A percentile compares a stretch with the other conserved stretches of the same genome.
Conservation (phyloP, 495 filamentous ascomycete species). For the Opeltia flavorubescens region DNA sequence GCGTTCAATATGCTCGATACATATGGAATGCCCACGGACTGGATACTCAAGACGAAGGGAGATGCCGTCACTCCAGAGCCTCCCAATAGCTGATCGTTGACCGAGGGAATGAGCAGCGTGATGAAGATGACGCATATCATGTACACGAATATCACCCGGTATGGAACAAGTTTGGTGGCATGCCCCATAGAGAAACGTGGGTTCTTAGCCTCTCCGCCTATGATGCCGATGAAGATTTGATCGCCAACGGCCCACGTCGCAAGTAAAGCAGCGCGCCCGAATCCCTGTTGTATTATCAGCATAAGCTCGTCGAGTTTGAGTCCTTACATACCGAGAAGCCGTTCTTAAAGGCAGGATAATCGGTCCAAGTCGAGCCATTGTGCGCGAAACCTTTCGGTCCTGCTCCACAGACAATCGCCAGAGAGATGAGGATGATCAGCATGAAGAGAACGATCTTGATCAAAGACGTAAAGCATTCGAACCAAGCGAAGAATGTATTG, state of each 20-base stretch:
- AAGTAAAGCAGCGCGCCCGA: constrained; percentile 11
- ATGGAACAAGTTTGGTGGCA: constrained; percentile 18
- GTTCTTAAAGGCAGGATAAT: constrained; percentile 15
- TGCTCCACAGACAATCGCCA: constrained; percentile 20
- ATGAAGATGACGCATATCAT: constrained; percentile 18
- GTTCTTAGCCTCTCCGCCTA: constrained; percentile 14
- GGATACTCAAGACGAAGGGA: constrained; percentile 23
- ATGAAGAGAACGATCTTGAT: constrained; percentile 22
- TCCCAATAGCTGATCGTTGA: constrained; percentile 16
- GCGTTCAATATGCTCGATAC: constrained; percentile 21
- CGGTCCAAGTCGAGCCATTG: constrained; percentile 18
- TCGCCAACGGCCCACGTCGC: constrained; percentile 16
- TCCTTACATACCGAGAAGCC: constrained; percentile 16
- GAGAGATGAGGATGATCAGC: constrained; percentile 17
- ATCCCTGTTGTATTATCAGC: constrained; percentile 6
- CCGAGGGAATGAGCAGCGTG: constrained; percentile 17
- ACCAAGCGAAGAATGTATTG: constrained; percentile 19
- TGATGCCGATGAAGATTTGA: constrained; percentile 14
- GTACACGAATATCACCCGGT: constrained; percentile 22
- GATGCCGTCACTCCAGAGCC: constrained; percentile 21
- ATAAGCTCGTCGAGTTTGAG: neutral
- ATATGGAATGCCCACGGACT: constrained; percentile 16
- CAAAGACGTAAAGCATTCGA: constrained; percentile 20
- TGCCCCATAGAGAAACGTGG: constrained; percentile 19
- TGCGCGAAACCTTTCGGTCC: constrained; percentile 18